phyloP scores from a whole-genome alignment of 176 grass and related monocot genomes.

The Areca catechu region DNA sequence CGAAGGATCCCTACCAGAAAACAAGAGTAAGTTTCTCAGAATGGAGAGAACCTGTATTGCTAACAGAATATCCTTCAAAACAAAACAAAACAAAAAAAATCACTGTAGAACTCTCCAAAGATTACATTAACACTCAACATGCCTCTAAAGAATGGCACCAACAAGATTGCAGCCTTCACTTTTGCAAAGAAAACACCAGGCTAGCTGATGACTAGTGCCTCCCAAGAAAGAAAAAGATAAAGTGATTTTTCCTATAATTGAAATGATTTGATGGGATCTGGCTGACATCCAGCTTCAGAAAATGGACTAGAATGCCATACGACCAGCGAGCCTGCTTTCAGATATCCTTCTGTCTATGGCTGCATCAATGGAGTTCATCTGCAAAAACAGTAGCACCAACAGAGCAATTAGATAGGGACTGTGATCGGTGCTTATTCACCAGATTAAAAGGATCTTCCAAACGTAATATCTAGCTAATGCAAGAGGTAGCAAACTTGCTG shows the following conservation, averaged over 20 bases:
- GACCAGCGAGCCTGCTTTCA: slow-evolving; percentile 61
- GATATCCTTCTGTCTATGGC: slow-evolving; percentile 94
- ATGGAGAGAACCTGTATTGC: too few relatives aligned
- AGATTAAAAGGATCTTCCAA: not conserved
- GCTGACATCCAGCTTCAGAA: not conserved
- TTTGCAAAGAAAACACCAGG: too few relatives aligned
- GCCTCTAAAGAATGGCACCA: not conserved
- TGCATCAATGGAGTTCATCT: slow-evolving; percentile 96
- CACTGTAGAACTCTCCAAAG: too few relatives aligned
- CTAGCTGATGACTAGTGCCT: not conserved
- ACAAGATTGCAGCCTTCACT: not conserved
- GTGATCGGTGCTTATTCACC: not conserved
- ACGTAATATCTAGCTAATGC: slow-evolving; percentile 10
- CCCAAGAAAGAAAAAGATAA: too few relatives aligned
- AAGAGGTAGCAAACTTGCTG: slow-evolving; percentile 48
- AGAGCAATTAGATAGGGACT: slow-evolving; percentile 19
- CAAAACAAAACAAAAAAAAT: too few relatives aligned
- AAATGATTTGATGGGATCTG: too few relatives aligned
- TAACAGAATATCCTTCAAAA: too few relatives aligned
- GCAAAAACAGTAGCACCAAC: slow-evolving; percentile 20
- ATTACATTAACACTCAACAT: not conserved
- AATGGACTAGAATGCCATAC: slow-evolving; percentile 49
- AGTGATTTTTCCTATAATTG: too few relatives aligned
- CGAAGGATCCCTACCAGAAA: too few relatives aligned
- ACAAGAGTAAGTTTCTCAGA: too few relatives aligned